A percentile compares a stretch with the other conserved stretches of the same genome.
Conservation (phyloP, 75 land plant genomes). For the Cunninghamia lanceolata region DNA sequence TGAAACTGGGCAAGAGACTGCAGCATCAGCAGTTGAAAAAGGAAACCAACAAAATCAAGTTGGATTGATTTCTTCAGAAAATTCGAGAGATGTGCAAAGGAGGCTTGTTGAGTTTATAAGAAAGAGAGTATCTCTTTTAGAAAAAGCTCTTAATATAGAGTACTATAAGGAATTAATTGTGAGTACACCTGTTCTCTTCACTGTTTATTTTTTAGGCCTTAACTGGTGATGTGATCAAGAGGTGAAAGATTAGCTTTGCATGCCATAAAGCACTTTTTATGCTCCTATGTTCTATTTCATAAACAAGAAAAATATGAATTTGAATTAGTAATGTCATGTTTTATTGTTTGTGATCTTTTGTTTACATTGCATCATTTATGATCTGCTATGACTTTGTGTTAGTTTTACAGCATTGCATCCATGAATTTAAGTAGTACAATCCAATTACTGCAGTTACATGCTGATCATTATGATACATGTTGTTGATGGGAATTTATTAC, state of each 20-base stretch:
- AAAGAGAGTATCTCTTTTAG: constrained; percentile 79
- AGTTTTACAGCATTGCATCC: neutral
- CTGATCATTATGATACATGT: too few species aligned
- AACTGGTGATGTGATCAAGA: neutral
- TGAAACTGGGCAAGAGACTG: constrained; percentile 11
- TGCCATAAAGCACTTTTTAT: neutral
- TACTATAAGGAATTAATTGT: constrained; percentile 60
- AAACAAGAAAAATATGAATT: neutral
- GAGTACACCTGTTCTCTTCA: constrained; percentile 17
- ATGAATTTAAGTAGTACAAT: neutral
- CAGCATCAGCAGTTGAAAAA: constrained; percentile 25
- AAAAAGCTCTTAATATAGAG: constrained; percentile 81
- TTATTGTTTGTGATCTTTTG: neutral
- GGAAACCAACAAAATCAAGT: constrained; percentile 35
- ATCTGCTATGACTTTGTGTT: neutral
- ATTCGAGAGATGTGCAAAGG: constrained; percentile 69
- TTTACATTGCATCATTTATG: neutral
- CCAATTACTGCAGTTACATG: too few species aligned
- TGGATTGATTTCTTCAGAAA: constrained; percentile 2
- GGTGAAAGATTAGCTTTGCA: neutral
- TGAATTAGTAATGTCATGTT: neutral
- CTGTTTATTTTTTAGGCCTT: neutral
- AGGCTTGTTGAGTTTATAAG: constrained; percentile 85
- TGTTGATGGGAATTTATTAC: too few species aligned
- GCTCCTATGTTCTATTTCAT: neutral